These are phyloP conservation scores for Auriscalpium orientale DNA, from an alignment of 768 basidiomycete genomes.

Conservation along the genomic window DNA sequence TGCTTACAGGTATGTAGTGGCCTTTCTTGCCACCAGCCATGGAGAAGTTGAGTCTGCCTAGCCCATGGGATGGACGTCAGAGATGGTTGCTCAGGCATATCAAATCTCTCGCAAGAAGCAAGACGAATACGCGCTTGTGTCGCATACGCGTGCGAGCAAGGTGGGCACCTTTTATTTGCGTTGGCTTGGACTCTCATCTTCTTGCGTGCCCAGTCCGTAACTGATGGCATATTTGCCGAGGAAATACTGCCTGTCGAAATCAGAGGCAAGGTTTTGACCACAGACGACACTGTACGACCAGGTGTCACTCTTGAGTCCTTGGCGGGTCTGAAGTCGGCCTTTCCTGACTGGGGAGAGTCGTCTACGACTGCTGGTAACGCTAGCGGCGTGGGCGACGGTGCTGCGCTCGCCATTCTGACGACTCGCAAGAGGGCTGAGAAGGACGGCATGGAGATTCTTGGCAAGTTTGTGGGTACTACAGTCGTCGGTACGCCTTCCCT, in stretches of 20 bases:
- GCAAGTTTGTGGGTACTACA: constrained; percentile 72
- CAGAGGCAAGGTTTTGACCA: constrained; percentile 54
- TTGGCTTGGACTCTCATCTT: background rate
- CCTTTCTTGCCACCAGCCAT: background rate
- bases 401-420: constrained; percentile 75
- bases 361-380: constrained; percentile 81
- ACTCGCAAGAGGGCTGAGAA: constrained; percentile 70
- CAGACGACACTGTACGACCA: constrained; percentile 83
- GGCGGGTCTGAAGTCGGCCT: constrained; percentile 75
- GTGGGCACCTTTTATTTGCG: constrained; percentile 25
- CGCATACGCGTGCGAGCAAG: constrained; percentile 72
- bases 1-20: constrained; percentile 51
- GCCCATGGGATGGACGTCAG: constrained; percentile 96
- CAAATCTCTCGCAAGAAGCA: constrained; percentile 74
- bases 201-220: constrained; percentile 40
- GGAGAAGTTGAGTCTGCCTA: constrained; percentile 21
- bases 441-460: constrained; percentile 73
- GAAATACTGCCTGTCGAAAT: constrained; percentile 88
- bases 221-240: constrained; percentile 65
- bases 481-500: constrained; percentile 53
- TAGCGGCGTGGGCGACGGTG: constrained; percentile 89
- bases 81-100: constrained; percentile 79
- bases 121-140: constrained; percentile 85
- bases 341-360: constrained; percentile 67
- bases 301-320: constrained; percentile 78